Percentiles rank a stretch among this genome's conserved stretches.
Evolutionary conservation across 2,329 filamentous ascomycete species (phyloP).

Genomic region (Orbilia oligospora): DNA sequence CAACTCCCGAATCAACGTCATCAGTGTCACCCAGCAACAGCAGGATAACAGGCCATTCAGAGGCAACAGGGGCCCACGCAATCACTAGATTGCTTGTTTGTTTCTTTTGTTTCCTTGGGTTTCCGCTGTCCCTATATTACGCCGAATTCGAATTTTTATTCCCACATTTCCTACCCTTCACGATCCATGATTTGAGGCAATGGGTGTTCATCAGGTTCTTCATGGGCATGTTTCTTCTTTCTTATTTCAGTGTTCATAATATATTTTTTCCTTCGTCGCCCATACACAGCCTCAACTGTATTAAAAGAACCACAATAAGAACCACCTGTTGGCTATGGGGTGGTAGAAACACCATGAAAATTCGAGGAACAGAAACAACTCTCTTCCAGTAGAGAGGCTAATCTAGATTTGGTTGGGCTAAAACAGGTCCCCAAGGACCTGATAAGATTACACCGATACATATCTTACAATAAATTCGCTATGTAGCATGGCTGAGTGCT

Average conservation of each 20-base stretch:
- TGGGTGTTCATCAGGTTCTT: slow-evolving; percentile 61
- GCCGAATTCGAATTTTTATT: slow-evolving; percentile 54
- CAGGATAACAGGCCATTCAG: slow-evolving; percentile 63
- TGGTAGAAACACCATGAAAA: slow-evolving; percentile 42
- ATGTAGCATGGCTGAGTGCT: neutral
- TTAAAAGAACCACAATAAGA: slow-evolving; percentile 53
- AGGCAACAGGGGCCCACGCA: slow-evolving; percentile 63
- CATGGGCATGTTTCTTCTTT: slow-evolving; percentile 60
- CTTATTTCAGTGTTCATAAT: slow-evolving; percentile 58
- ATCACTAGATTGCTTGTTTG: slow-evolving; percentile 64
- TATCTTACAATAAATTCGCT: slow-evolving; percentile 51
- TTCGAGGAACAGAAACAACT: neutral
- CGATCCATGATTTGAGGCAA: slow-evolving; percentile 59
- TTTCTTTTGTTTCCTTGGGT: slow-evolving; percentile 63
- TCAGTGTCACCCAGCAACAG: slow-evolving; percentile 90
- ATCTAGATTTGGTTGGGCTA: slow-evolving; percentile 6
- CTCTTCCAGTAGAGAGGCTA: neutral
- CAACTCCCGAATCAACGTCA: slow-evolving; percentile 95
- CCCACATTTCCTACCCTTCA: slow-evolving; percentile 50
- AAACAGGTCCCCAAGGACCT: slow-evolving; percentile 3
- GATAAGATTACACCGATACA: slow-evolving; percentile 20
- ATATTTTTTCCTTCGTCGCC: slow-evolving; percentile 51
- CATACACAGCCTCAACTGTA: slow-evolving; percentile 54
- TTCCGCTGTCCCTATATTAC: slow-evolving; percentile 37
- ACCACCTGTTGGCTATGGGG: slow-evolving; percentile 28